Evolutionary conservation across 305 asterid species (phyloP), one percentile per base, ranked within the genome.

Genomic region (Fraxinus baroniana): DNA sequence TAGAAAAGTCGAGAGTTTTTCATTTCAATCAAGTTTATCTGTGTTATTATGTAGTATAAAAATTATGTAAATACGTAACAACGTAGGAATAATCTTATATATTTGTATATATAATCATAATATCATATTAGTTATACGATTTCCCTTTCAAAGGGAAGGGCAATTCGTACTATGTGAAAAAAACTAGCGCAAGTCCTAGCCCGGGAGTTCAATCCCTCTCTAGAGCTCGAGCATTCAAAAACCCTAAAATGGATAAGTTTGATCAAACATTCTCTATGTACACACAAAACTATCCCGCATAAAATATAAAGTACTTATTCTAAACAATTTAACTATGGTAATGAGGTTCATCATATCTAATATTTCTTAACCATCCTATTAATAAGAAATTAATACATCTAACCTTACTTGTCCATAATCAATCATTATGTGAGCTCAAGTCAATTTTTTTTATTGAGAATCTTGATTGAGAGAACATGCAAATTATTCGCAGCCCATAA

Each of bases 401-500:
- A 17, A 72, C 46, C 46, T 35, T 28, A 30, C 37, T 57, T 26
- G 74, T 66, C 74, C 41, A 74, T 20, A 37, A 84, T 76, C 78
- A 80, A 52, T 77, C 33, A 2, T 78, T 0, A 4, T 79, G 66
- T 12, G 52, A 30, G 39, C 46, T 55, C 57, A 28, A 24, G 49
- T 55, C 20, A 39, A 35, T 35, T 35, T 35, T 35, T 35, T 35
- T 28, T 28, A 20, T 78, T 70, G 52, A 80, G 26, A 74, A 52
- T 72, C 33, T 76, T 60, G 44, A 46, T 36, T 37, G 44, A 75
- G 32, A 78, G 24, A 86, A 84, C 84, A 74, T 83, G 52, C 49
- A 57, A 80, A 35, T 80, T 83, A 83, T 85, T 86, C 84, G 71
- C 80, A 74, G 60, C 74, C 78, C 66, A 49, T 78, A 55, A 79